phyloP scores from a whole-genome alignment of 164 flowering plant species.

The Pachysandra terminalis region DNA sequence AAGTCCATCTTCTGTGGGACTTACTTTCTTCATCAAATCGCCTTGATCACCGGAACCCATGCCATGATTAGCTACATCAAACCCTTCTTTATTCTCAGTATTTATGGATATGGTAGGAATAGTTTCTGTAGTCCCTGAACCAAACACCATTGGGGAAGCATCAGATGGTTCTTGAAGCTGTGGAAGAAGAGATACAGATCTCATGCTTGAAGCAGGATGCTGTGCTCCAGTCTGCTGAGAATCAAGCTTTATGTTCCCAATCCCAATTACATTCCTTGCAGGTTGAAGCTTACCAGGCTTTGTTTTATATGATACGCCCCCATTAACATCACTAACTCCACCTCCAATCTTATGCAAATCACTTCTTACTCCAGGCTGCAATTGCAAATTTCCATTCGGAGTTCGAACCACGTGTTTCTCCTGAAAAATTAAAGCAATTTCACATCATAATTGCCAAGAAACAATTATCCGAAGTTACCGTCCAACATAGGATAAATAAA shows the following conservation, averaged over 20 bases:
- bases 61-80: conserved; percentile 1
- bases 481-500: no score
- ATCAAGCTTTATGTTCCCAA: conserved; percentile 15
- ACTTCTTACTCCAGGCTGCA: conserved; percentile 22
- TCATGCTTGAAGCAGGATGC: conserved; percentile 17
- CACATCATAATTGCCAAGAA: no score
- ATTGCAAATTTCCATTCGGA: conserved; percentile 28
- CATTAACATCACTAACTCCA: conserved; percentile 23
- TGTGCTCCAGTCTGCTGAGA: conserved; percentile 10
- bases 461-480: no score
- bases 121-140: conserved; percentile 6
- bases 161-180: conserved; percentile 22
- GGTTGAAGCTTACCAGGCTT: conserved; percentile 32
- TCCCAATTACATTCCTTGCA: conserved; percentile 18
- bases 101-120: conserved; percentile 12
- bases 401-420: conserved; percentile 22
- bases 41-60: conserved; percentile 3
- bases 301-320: conserved; percentile 24
- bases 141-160: conserved; percentile 20
- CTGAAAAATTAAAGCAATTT: conserved; percentile 12
- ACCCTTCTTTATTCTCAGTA: conserved; percentile 14
- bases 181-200: conserved; percentile 16
- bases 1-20: conserved; percentile 9
- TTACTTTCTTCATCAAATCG: background rate
- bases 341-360: conserved; percentile 15